These are phyloP conservation scores for Gynochthodes officinalis DNA, from an alignment of 257 asterid genomes.

Conservation along the genomic window DNA sequence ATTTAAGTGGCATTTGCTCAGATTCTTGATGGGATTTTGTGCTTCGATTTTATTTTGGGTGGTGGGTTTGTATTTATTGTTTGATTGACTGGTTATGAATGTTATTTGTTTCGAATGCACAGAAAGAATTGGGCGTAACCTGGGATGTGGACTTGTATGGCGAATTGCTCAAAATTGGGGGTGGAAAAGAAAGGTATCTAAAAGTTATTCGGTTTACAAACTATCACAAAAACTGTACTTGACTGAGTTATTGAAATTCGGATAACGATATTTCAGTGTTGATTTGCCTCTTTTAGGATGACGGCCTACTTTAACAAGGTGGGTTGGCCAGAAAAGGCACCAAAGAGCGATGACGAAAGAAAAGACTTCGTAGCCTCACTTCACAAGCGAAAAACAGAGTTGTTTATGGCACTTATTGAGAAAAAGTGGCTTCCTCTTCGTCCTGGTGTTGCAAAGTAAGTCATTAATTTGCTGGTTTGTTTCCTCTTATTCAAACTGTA, in stretches of 20 bases:
- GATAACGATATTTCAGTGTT: too few species aligned
- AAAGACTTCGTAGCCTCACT: conserved; percentile 75
- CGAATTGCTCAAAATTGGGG: conserved; percentile 88
- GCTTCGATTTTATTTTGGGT: not conserved
- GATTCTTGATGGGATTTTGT: not conserved
- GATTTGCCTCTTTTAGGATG: conserved; percentile 50
- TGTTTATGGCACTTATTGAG: conserved; percentile 86
- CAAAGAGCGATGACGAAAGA: conserved; percentile 69
- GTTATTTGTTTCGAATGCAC: conserved; percentile 20
- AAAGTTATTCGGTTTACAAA: not conserved
- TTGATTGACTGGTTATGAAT: too few species aligned
- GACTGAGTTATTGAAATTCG: not conserved
- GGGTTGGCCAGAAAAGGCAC: conserved; percentile 95
- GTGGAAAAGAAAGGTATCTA: conserved; percentile 85
- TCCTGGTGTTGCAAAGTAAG: conserved; percentile 91
- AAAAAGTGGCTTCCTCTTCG: conserved; percentile 87
- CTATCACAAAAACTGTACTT: not conserved
- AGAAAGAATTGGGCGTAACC: conserved; percentile 79
- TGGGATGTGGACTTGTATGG: conserved; percentile 96
- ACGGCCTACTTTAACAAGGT: conserved; percentile 85
- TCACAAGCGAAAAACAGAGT: conserved; percentile 81
- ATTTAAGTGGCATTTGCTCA: not conserved
- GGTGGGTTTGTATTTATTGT: not conserved
- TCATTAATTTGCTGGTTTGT: not conserved
- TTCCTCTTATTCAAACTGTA: not conserved